Conservation (phyloP, 164 flowering plant genomes). For the Aristolochia contorta region DNA sequence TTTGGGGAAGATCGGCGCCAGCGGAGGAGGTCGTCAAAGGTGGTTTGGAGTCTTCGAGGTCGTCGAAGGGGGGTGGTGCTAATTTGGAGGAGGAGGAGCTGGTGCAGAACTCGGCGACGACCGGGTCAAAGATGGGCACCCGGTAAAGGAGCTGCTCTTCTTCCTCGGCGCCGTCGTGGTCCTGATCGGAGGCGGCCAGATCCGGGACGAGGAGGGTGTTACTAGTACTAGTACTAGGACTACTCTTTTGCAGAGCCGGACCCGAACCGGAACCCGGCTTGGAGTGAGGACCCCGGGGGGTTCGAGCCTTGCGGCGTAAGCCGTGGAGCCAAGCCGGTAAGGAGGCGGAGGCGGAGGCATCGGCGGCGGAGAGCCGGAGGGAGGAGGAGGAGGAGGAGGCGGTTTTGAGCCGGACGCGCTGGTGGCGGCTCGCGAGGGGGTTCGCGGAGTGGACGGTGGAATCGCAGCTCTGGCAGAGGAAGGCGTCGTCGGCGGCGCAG, state of each 20-base stretch:
- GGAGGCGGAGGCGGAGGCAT: neutral
- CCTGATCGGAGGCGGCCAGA: constrained; percentile 35
- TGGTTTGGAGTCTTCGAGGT: neutral
- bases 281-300: constrained; percentile 30
- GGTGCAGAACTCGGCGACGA: constrained; percentile 32
- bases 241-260: constrained; percentile 3
- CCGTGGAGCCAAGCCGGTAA: constrained; percentile 68
- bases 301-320: constrained; percentile 58
- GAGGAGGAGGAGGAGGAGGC: constrained; percentile 26
- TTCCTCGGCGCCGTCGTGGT: constrained; percentile 29
- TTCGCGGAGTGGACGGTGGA: constrained; percentile 74
- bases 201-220: constrained; percentile 49
- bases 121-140: constrained; percentile 67
- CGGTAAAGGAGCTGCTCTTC: constrained; percentile 74
- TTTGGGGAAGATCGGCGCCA: no score
- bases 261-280: constrained; percentile 13
- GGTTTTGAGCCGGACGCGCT: constrained; percentile 62
- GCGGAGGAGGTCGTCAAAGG: no score
- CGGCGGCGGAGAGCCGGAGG: constrained; percentile 3
- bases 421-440: constrained; percentile 63
- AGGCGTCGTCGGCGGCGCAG: constrained; percentile 90
- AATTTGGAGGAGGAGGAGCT: constrained; percentile 5
- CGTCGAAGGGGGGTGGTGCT: neutral
- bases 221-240: no score
- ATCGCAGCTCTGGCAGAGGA: constrained; percentile 77